phyloP scores from a whole-genome alignment of 2,329 filamentous ascomycete genomes.

The Botryotinia narcissicola region DNA sequence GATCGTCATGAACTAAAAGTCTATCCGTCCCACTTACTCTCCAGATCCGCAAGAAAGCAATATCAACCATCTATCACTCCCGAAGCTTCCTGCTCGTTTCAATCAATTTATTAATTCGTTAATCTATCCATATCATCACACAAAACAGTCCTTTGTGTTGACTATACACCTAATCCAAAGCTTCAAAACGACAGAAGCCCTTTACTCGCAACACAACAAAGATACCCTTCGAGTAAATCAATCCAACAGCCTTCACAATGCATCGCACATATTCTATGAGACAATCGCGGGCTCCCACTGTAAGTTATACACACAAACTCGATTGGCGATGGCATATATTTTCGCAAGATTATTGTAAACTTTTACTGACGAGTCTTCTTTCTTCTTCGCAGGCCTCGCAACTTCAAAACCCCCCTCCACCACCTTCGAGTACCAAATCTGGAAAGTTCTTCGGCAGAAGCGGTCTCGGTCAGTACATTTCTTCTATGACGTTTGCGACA shows the following conservation, averaged over 20 bases:
- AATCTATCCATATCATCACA: neutral
- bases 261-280: slow-evolving; percentile 99
- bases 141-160: neutral
- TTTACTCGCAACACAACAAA: neutral
- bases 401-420: slow-evolving; percentile 88
- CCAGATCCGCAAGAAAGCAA: slow-evolving; percentile 4
- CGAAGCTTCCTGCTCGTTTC: neutral
- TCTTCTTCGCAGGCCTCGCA: slow-evolving; percentile 44
- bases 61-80: neutral
- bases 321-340: neutral
- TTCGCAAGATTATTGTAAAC: neutral
- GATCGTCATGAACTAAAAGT: slow-evolving; percentile 7
- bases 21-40: neutral
- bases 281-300: slow-evolving; percentile 92
- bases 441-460: slow-evolving; percentile 83
- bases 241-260: slow-evolving; percentile 53
- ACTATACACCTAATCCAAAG: neutral
- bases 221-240: neutral
- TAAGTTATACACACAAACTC: slow-evolving; percentile 48
- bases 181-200: neutral
- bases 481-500: slow-evolving; percentile 25
- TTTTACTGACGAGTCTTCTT: slow-evolving; percentile 20
- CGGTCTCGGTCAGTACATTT: slow-evolving; percentile 66
- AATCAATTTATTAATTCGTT: neutral
- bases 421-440: slow-evolving; percentile 85